Evolutionary conservation across 768 basidiomycete species (phyloP).

Genomic region (Kwoniella newhampshirensis): DNA sequence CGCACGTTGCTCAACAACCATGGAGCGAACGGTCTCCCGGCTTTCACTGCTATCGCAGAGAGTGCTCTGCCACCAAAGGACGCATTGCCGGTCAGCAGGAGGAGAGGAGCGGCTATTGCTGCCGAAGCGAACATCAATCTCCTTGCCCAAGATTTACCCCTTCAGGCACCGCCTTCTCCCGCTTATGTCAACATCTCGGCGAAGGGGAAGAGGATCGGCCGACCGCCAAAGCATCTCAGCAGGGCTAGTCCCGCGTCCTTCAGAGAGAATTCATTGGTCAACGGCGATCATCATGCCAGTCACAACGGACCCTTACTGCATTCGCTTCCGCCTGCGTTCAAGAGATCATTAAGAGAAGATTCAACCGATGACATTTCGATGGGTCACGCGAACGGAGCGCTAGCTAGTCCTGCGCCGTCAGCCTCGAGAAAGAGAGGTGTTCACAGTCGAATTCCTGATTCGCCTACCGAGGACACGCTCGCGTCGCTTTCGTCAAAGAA

Average conservation of each 20-base stretch:
- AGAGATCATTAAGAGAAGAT: slow-evolving; percentile 29
- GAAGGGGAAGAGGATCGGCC: slow-evolving; percentile 16
- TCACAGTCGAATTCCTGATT: slow-evolving; percentile 18
- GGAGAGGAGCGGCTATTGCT: slow-evolving; percentile 88
- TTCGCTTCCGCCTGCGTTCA: slow-evolving; percentile 15
- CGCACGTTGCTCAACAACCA: slow-evolving; percentile 61
- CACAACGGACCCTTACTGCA: slow-evolving; percentile 2
- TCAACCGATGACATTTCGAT: slow-evolving; percentile 18
- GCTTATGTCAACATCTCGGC: slow-evolving; percentile 14
- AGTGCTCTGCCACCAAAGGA: slow-evolving; percentile 54
- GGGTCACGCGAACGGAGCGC: not conserved
- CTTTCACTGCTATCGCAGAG: slow-evolving; percentile 10
- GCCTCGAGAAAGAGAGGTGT: slow-evolving; percentile 14
- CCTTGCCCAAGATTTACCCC: slow-evolving; percentile 51
- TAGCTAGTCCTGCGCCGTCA: not conserved
- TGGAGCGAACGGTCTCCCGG: slow-evolving; percentile 40
- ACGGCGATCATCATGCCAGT: not conserved
- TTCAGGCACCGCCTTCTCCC: slow-evolving; percentile 61
- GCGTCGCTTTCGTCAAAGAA: too few species aligned
- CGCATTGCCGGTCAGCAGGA: slow-evolving; percentile 64
- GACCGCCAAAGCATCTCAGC: slow-evolving; percentile 17
- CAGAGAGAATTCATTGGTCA: slow-evolving; percentile 31
- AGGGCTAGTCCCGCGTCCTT: slow-evolving; percentile 27
- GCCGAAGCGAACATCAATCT: slow-evolving; percentile 80
- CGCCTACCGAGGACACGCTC: not conserved